Base-by-base conservation (phyloP, 176 grass and related monocot species). In the Rhynchospora tenuis region DNA sequence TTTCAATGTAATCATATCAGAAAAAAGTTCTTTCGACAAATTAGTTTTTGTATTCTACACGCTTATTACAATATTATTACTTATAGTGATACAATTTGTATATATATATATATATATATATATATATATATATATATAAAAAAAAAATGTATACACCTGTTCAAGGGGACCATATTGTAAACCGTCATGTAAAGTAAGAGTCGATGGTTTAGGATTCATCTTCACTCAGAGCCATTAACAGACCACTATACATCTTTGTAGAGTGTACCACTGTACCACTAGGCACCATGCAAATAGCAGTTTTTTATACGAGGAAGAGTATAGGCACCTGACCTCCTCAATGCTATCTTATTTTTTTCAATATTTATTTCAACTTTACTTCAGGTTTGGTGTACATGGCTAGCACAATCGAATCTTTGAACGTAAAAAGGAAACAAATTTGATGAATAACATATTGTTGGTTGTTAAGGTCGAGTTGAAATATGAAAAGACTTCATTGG, bases 161-260 rank as follows among this genome's bases (percentile, higher is more conserved):
- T 76, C 26, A 77, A 43, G 73, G 73, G 73, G 73, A 2, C 73
- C 73, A 77, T 56, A 22, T 51, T 56, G 20, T 82, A 44, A 50
- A 12, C 7, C 59, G 4, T 50, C 60, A 67, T 65, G 16, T 65
- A 82, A 82, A 82, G 80, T 82, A 50, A 44, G n/a, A 65, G 26
- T 50, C 23, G 54, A 82, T 50, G 80, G 80, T 67, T 65, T 54
- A 82, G 61, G 43, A 82, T 15, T 50, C 9, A 52, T 50, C 20
- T 82, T 16, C 8, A 82, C 66, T 67, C 14, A 4, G 20, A 65
- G 63, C 22, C 80, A 82, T 82, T 66, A 67, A 23, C 80, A 67
- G 80, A 23, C 60, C 78, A 77, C 78, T 82, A 82, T 23, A 68
- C 73, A 29, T 3, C 61, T 59, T 59, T 82, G 66, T 81, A 75